Evolutionary conservation across 2,329 filamentous ascomycete genomes (phyloP).

Genomic region (Colletotrichum lentis): DNA sequence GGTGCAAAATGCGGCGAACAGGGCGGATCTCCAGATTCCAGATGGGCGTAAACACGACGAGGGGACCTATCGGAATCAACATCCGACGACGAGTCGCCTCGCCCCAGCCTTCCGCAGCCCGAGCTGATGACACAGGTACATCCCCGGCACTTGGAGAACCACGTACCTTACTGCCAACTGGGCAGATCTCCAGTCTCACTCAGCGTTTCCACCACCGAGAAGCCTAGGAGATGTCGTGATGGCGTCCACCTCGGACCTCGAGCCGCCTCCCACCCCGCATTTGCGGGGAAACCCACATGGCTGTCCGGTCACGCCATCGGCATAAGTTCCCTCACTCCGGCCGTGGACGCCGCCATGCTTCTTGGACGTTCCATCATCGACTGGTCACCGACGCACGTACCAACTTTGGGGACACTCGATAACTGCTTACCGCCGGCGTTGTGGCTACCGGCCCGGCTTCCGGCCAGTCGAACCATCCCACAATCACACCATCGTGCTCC

Average conservation of each 20-base stretch:
- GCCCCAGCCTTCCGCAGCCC: neutral
- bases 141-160: neutral
- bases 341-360: neutral
- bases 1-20: slow-evolving; percentile 12
- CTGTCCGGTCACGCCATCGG: slow-evolving; percentile 36
- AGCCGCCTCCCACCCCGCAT: slow-evolving; percentile 34
- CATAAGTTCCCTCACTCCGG: slow-evolving; percentile 15
- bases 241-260: slow-evolving; percentile 16
- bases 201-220: slow-evolving; percentile 22
- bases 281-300: slow-evolving; percentile 26
- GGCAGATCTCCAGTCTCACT: neutral
- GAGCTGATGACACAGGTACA: neutral
- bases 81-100: slow-evolving; percentile 8
- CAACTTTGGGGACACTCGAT: neutral
- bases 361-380: neutral
- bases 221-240: slow-evolving; percentile 29
- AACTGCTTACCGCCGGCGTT: slow-evolving; percentile 26
- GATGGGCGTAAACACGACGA: neutral
- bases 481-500: slow-evolving; percentile 38
- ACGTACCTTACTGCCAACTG: neutral
- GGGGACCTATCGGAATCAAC: slow-evolving; percentile 8
- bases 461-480: slow-evolving; percentile 30
- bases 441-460: slow-evolving; percentile 27
- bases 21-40: slow-evolving; percentile 16
- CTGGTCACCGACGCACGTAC: slow-evolving; percentile 15